These are phyloP conservation scores for Xylaria sp. DNA, from an alignment of 2,329 filamentous ascomycete genomes.

Conservation along the genomic window DNA sequence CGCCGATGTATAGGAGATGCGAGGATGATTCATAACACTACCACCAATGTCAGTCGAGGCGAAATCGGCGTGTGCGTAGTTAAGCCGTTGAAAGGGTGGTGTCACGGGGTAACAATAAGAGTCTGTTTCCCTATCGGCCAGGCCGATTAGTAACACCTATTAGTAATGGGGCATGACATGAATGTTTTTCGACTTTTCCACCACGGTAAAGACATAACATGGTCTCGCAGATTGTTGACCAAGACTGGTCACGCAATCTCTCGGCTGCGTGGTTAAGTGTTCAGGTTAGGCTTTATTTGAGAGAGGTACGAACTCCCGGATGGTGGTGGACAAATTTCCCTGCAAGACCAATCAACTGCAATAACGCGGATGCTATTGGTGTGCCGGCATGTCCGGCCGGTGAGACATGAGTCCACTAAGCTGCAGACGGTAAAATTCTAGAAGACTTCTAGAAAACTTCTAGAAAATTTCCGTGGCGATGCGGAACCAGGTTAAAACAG, in stretches of 20 bases:
- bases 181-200: conserved; percentile 4
- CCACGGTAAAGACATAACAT: neutral
- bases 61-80: conserved; percentile 21
- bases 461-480: conserved; percentile 33
- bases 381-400: conserved; percentile 44
- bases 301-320: neutral
- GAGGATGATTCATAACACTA: conserved; percentile 13
- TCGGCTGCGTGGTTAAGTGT: conserved; percentile 1
- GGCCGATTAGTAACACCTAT: conserved; percentile 14
- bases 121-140: conserved; percentile 22
- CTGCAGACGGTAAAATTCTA: conserved; percentile 42
- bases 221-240: neutral
- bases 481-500: conserved; percentile 7
- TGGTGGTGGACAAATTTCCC: conserved; percentile 17
- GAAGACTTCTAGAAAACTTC: conserved; percentile 45
- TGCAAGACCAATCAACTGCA: neutral
- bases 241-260: conserved; percentile 7
- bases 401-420: conserved; percentile 31
- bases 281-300: neutral
- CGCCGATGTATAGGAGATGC: neutral
- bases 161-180: conserved; percentile 16
- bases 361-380: conserved; percentile 28
- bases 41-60: conserved; percentile 13
- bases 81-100: conserved; percentile 9
- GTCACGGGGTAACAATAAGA: conserved; percentile 11